phyloP scores from a whole-genome alignment of 345 rosid genomes.

The Syzygium aqueum region DNA sequence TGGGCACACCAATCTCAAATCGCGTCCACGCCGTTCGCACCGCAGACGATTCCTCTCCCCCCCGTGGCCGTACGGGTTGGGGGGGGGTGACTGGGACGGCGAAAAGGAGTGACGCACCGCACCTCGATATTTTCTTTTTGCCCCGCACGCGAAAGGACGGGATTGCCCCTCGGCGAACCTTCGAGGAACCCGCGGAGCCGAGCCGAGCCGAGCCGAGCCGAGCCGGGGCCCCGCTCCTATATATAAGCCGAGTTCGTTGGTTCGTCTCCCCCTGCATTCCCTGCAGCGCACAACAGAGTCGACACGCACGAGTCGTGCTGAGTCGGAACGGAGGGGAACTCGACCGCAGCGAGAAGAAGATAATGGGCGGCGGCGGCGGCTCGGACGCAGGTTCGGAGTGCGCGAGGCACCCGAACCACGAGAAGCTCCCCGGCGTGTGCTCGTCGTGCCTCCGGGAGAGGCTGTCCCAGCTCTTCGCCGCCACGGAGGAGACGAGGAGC shows the following conservation, averaged over 20 bases:
- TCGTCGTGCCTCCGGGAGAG: constrained; percentile 9
- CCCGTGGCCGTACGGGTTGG: background rate
- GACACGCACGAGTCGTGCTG: background rate
- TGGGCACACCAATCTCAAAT: background rate
- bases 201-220: background rate
- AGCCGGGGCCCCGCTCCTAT: background rate
- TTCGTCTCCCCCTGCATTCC: background rate
- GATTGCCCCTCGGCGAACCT: background rate
- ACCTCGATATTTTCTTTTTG: background rate
- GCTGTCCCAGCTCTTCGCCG: constrained; percentile 1
- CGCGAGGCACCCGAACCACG: constrained; percentile 2
- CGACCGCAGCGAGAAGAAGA: background rate
- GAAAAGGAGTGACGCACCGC: background rate
- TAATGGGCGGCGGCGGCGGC: no score
- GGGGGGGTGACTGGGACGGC: background rate
- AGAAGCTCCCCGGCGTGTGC: constrained; percentile 7
- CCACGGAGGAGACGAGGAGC: background rate
- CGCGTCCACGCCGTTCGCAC: background rate
- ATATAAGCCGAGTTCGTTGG: background rate
- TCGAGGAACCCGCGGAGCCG: background rate
- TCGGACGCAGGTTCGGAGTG: background rate
- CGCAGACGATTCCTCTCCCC: background rate
- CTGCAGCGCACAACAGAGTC: background rate
- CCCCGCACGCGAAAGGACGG: background rate
- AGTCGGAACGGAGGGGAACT: background rate